phyloP scores from a whole-genome alignment of 2,329 filamentous ascomycete genomes.

The Aspergillus phoenicis region DNA sequence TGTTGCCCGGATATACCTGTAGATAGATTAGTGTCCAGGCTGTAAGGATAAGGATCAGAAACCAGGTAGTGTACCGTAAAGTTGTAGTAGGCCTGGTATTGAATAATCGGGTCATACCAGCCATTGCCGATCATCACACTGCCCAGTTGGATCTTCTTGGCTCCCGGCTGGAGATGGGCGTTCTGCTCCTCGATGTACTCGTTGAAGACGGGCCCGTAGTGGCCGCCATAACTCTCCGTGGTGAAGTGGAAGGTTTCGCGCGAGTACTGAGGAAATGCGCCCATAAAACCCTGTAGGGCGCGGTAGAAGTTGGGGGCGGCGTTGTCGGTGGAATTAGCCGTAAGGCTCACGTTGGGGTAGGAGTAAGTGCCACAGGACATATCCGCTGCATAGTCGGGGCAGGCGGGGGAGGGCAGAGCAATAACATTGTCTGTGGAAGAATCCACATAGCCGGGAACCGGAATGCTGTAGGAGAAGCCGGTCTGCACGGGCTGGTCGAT shows the following conservation, averaged over 20 bases:
- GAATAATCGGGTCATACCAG: slow-evolving; percentile 8
- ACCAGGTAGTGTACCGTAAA: not conserved
- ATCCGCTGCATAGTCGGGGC: slow-evolving; percentile 3
- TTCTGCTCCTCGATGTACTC: slow-evolving; percentile 17
- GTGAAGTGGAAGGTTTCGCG: slow-evolving; percentile 11
- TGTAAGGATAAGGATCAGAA: not conserved
- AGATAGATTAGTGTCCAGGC: not conserved
- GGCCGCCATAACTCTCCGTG: slow-evolving; percentile 12
- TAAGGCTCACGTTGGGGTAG: slow-evolving; percentile 8
- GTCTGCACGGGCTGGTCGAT: slow-evolving; percentile 27
- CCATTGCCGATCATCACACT: slow-evolving; percentile 12
- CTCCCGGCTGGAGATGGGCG: slow-evolving; percentile 1
- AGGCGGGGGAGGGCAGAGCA: not conserved
- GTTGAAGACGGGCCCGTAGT: slow-evolving; percentile 11
- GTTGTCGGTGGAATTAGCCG: slow-evolving; percentile 7
- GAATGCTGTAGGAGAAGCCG: slow-evolving; percentile 21
- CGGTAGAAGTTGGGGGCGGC: slow-evolving; percentile 13
- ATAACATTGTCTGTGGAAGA: slow-evolving; percentile 4
- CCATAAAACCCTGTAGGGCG: slow-evolving; percentile 14
- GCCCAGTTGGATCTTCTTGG: slow-evolving; percentile 10
- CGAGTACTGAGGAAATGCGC: slow-evolving; percentile 12
- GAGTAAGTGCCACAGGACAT: slow-evolving; percentile 4
- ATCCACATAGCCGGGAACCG: slow-evolving; percentile 11
- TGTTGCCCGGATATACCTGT: slow-evolving; percentile 10
- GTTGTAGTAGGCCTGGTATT: slow-evolving; percentile 9